Percentiles rank a stretch among this genome's conserved stretches.
phyloP scores from a whole-genome alignment of 805 yeast genomes.

The Ogataea angusta region DNA sequence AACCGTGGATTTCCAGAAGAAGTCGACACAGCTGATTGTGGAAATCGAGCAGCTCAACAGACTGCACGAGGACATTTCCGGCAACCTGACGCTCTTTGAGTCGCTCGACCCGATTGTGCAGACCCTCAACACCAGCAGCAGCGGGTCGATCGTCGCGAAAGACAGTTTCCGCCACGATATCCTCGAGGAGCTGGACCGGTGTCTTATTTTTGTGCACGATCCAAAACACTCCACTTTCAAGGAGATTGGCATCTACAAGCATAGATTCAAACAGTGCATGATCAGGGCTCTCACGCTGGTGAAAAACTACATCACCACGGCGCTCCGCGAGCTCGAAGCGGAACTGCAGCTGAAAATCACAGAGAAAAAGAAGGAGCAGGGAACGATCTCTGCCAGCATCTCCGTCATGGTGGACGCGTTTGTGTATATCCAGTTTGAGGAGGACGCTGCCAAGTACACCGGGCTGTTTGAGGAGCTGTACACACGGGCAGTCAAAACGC shows the following conservation, averaged over 20 bases:
- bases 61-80: slow-evolving; percentile 44
- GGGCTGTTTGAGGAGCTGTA: slow-evolving; percentile 29
- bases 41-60: slow-evolving; percentile 42
- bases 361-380: slow-evolving; percentile 16
- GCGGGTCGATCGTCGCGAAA: slow-evolving; percentile 64
- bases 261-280: slow-evolving; percentile 78
- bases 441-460: slow-evolving; percentile 22
- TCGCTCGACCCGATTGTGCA: slow-evolving; percentile 67
- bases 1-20: slow-evolving; percentile 60
- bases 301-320: slow-evolving; percentile 58
- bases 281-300: slow-evolving; percentile 75
- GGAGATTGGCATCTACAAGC: slow-evolving; percentile 65
- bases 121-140: slow-evolving; percentile 58
- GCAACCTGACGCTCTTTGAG: slow-evolving; percentile 59
- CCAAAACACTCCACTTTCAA: slow-evolving; percentile 51
- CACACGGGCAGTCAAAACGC: slow-evolving; percentile 19
- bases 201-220: slow-evolving; percentile 55
- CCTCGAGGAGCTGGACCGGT: slow-evolving; percentile 59
- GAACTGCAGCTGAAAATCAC: slow-evolving; percentile 19
- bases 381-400: slow-evolving; percentile 15
- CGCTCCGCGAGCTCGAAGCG: slow-evolving; percentile 35
- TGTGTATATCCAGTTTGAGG: slow-evolving; percentile 60
- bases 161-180: slow-evolving; percentile 50
- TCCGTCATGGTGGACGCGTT: slow-evolving; percentile 58
- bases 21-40: slow-evolving; percentile 48